Conservation (phyloP, 2,329 filamentous ascomycete genomes). For the Aspergillus novofumigatus region DNA sequence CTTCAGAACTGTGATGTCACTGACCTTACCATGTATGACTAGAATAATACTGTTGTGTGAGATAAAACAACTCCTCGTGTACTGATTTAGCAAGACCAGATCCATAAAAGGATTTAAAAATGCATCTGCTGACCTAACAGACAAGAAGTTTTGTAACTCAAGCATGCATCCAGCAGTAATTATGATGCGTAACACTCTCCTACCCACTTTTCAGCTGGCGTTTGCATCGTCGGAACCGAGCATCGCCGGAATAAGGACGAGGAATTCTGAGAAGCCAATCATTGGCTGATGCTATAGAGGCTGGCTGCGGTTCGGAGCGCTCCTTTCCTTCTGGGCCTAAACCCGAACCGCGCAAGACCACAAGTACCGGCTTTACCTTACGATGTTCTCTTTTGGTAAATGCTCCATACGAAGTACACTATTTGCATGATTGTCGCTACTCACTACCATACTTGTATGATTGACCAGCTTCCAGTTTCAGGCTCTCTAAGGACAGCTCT, state of each 20-base stretch:
- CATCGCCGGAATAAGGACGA: constrained; percentile 8
- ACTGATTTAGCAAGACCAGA: neutral
- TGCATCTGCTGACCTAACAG: constrained; percentile 7
- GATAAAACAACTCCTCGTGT: neutral
- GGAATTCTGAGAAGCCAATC: neutral
- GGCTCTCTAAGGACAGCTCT: neutral
- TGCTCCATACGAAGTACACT: no score
- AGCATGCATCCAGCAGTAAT: neutral
- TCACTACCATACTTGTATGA: no score
- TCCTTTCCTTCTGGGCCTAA: constrained; percentile 16
- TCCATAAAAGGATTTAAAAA: constrained; percentile 13
- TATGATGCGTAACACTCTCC: neutral
- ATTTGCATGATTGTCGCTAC: no score
- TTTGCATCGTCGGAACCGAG: constrained; percentile 13
- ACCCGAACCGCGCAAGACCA: constrained; percentile 4
- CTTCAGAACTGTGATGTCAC: no score
- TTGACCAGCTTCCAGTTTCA: neutral
- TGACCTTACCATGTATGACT: no score
- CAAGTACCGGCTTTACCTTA: neutral
- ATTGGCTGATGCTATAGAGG: neutral
- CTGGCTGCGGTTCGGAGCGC: constrained; percentile 31
- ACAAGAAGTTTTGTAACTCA: neutral
- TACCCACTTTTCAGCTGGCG: neutral
- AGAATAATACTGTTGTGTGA: no score
- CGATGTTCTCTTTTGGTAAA: neutral